Percentiles rank a stretch among this genome's conserved stretches.
These are phyloP conservation scores for Eremothecium sinecaudum DNA, from an alignment of 1,139 yeast species.

Conservation along the genomic window DNA sequence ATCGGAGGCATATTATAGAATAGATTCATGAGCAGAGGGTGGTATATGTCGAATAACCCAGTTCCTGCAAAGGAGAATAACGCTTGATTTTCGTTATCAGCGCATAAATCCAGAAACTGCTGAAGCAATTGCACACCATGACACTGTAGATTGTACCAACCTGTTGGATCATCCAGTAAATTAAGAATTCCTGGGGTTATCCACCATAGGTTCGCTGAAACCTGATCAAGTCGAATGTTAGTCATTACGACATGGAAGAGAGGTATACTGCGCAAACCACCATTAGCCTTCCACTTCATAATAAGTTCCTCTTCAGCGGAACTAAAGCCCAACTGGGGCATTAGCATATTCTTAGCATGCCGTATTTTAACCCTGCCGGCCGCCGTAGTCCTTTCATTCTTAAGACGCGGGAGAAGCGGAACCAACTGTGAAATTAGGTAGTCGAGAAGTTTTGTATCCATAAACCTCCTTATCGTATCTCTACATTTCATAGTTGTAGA, in stretches of 20 bases:
- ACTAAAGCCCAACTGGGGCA: constrained; percentile 15
- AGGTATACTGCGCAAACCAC: constrained; percentile 24
- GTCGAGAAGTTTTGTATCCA: constrained; percentile 1
- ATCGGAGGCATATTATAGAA: constrained; percentile 27
- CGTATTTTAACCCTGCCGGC: constrained; percentile 8
- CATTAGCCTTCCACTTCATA: constrained; percentile 18
- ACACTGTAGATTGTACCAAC: constrained; percentile 18
- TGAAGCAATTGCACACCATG: constrained; percentile 20
- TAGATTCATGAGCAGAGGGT: constrained; percentile 21
- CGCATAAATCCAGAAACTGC: constrained; percentile 12
- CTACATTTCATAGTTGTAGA: constrained; percentile 1
- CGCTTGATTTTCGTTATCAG: constrained; percentile 7
- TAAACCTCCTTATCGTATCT: not conserved
- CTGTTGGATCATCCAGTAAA: constrained; percentile 25
- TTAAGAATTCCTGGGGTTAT: constrained; percentile 29
- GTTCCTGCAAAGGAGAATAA: constrained; percentile 21
- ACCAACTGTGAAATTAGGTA: constrained; percentile 6
- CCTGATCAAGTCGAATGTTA: constrained; percentile 13
- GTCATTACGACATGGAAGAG: constrained; percentile 19
- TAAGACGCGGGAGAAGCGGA: constrained; percentile 8
- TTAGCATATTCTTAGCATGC: constrained; percentile 2
- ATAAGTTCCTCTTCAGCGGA: constrained; percentile 17
- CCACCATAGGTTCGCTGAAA: constrained; percentile 28
- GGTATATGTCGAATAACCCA: constrained; percentile 22
- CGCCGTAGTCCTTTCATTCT: constrained; percentile 4